Base-by-base conservation (phyloP, 2,329 filamentous ascomycete genomes). In the Phyllosticta capitalensis region DNA sequence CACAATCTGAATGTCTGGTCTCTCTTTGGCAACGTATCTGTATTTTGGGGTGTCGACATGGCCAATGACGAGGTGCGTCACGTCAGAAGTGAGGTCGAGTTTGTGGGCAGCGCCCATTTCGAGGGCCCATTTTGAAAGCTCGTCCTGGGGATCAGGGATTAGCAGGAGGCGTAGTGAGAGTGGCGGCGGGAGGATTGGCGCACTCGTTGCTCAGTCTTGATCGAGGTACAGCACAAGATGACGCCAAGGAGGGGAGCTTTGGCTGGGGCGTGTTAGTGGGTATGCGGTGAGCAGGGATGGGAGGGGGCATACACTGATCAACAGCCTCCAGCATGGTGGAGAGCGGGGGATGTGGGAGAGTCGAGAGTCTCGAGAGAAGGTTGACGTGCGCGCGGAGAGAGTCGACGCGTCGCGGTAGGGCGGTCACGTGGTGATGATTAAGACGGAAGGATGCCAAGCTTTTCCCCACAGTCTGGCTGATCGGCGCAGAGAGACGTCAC, bases 11-110 rank as follows among this genome's bases (percentile, higher is more conserved):
- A 99, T 86, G 68, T 99, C 94, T 54, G 87, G 85, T 56, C 94
- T 83, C 71, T 92, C 88, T 69, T 87, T 89, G 58, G 92, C 94
- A 68, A 97, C 92, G 78, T 95, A 96, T 72, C 86, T 88, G 75
- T 99, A 99, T 74, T 99, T 99, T 55, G 88, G 84, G 0, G 92
- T 97, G 70, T 92, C 84, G 67, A 90, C 88, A 67, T 89, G 86
- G 71, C 92, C 94, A 63, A 96, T 90, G 63, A 99, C 83, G 53
- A 99, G 84, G 76, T 99, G 94, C 5, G 94, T 97, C 54, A 95
- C 90, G 72, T 96, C 90, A 60, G 89, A 89, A n/a, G 92, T 97
- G 52, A 99, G 83, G 72, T 99, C 92, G 72, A 91, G 88, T 67
- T 89, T 91, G 79, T 95, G 89, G 62, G 82, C 74, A 55, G 92